phyloP scores from a whole-genome alignment of 78 protist species.

The Speleostelium caveatum region DNA sequence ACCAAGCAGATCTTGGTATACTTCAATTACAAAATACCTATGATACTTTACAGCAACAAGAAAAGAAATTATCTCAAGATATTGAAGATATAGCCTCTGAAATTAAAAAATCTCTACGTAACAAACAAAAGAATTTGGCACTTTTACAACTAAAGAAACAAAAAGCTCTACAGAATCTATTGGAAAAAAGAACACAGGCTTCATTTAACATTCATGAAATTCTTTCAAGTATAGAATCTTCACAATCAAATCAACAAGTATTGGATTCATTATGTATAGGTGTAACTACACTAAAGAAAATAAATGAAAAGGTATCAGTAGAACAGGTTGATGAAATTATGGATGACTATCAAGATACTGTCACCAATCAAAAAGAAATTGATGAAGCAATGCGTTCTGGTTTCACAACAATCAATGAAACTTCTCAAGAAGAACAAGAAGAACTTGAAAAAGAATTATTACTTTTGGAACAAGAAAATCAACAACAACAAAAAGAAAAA shows the following conservation, averaged over 20 bases:
- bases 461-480: slow-evolving; percentile 19
- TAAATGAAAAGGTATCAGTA: slow-evolving; percentile 34
- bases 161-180: slow-evolving; percentile 6
- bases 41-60: slow-evolving; percentile 28
- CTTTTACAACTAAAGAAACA: slow-evolving; percentile 40
- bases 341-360: slow-evolving; percentile 46
- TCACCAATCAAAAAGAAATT: slow-evolving; percentile 63
- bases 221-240: slow-evolving; percentile 19
- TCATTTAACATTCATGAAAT: slow-evolving; percentile 43
- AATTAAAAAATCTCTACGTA: neutral
- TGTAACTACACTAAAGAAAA: slow-evolving; percentile 33
- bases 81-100: neutral
- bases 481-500: slow-evolving; percentile 13
- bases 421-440: slow-evolving; percentile 8
- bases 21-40: slow-evolving; percentile 18
- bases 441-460: slow-evolving; percentile 32
- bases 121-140: slow-evolving; percentile 33
- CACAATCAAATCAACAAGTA: slow-evolving; percentile 67
- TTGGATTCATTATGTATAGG: slow-evolving; percentile 24
- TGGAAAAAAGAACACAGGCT: slow-evolving; percentile 13
- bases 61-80: slow-evolving; percentile 3
- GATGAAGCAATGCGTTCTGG: slow-evolving; percentile 58
- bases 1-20: slow-evolving; percentile 41
- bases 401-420: neutral
- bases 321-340: slow-evolving; percentile 48